Evolutionary conservation across 148 eudicot species (phyloP).

Genomic region (Polygonum aviculare): DNA sequence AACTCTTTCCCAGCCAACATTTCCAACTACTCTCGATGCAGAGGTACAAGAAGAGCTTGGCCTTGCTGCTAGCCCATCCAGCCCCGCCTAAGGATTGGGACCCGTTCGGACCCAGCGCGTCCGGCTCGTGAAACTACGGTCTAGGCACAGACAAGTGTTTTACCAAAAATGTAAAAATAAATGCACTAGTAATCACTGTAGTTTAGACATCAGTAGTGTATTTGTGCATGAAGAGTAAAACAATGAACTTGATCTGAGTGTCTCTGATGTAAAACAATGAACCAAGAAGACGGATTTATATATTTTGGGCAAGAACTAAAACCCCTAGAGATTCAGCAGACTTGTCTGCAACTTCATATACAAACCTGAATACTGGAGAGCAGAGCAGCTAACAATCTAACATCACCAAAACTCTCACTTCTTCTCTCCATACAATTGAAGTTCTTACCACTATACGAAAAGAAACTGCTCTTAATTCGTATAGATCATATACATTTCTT

Average conservation of each 20-base stretch:
- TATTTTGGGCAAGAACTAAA: conserved; percentile 1
- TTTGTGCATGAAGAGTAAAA: background rate
- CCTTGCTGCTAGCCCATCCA: no score
- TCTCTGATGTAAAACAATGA: background rate
- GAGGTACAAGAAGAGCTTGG: no score
- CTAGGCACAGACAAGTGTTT: no score
- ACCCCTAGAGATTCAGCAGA: conserved; percentile 27
- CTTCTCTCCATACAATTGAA: background rate
- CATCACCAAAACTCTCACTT: background rate
- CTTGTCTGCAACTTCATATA: conserved; percentile 23
- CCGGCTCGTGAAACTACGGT: no score
- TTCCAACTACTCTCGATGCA: background rate
- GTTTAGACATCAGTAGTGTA: background rate
- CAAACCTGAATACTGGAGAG: conserved; percentile 10
- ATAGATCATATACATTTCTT: background rate
- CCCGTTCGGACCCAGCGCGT: no score
- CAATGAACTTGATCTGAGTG: background rate
- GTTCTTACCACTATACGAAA: background rate
- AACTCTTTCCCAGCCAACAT: conserved; percentile 98
- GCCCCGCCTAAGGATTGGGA: no score
- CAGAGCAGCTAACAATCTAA: background rate
- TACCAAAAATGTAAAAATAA: no score
- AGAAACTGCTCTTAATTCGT: no score
- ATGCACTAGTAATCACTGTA: background rate
- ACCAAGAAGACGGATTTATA: background rate